Conservation (phyloP, 805 yeast species). For the Schwanniomyces occidentalis region DNA sequence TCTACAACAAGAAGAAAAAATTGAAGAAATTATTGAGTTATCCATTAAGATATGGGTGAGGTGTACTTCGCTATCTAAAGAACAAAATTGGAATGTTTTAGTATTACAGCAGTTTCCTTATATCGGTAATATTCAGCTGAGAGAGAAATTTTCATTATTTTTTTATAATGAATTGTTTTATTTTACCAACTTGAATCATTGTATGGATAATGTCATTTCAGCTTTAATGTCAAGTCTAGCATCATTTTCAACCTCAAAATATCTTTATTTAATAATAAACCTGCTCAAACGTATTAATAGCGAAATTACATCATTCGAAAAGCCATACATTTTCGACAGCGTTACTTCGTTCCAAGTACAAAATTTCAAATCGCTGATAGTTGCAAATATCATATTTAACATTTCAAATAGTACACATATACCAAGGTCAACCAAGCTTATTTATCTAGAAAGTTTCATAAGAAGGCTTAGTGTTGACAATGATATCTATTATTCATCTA, state of each 20-base stretch:
- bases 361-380: conserved; percentile 18
- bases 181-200: conserved; percentile 18
- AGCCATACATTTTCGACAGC: conserved; percentile 15
- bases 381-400: conserved; percentile 19
- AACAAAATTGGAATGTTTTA: conserved; percentile 35
- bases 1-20: conserved; percentile 18
- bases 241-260: conserved; percentile 24
- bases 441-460: conserved; percentile 21
- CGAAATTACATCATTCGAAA: conserved; percentile 20
- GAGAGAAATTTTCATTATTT: conserved; percentile 31
- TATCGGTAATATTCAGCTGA: conserved; percentile 37
- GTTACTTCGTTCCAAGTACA: conserved; percentile 18
- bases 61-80: conserved; percentile 14
- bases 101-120: conserved; percentile 40
- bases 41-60: conserved; percentile 32
- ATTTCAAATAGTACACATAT: conserved; percentile 12
- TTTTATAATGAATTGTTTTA: conserved; percentile 27
- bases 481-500: conserved; percentile 21
- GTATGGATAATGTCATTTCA: conserved; percentile 21
- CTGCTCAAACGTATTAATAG: conserved; percentile 14
- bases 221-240: conserved; percentile 26
- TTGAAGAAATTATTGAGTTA: conserved; percentile 24
- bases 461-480: conserved; percentile 26
- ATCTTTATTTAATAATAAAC: conserved; percentile 22
- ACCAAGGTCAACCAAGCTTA: conserved; percentile 11